These are phyloP conservation scores for Hibiscus trionum DNA, from an alignment of 345 rosid genomes.

Conservation along the genomic window DNA sequence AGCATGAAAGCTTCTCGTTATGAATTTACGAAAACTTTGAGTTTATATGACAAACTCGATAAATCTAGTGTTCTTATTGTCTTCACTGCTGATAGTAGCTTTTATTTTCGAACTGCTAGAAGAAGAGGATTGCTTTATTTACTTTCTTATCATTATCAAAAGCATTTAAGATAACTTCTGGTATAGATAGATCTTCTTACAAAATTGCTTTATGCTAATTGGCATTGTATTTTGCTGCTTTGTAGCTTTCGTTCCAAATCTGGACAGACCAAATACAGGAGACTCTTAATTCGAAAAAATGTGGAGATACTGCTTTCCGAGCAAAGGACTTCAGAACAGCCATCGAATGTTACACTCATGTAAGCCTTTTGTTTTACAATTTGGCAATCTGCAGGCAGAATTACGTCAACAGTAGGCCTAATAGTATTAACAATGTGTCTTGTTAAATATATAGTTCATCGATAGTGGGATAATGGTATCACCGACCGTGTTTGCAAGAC, in stretches of 20 bases:
- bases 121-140: not conserved
- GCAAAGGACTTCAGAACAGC: slow-evolving; percentile 49
- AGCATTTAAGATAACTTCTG: not conserved
- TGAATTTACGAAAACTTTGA: not conserved
- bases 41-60: not conserved
- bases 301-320: slow-evolving; percentile 59
- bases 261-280: slow-evolving; percentile 72
- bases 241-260: slow-evolving; percentile 69
- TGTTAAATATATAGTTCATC: slow-evolving; percentile 38
- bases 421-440: not conserved
- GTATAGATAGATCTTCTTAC: not conserved
- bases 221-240: slow-evolving; percentile 2
- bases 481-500: slow-evolving; percentile 70
- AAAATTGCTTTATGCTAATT: not conserved
- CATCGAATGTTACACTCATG: slow-evolving; percentile 48
- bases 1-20: not conserved
- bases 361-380: slow-evolving; percentile 16
- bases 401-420: not conserved
- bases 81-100: not conserved
- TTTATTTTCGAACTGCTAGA: not conserved
- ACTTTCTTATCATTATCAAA: not conserved
- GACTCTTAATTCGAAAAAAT: slow-evolving; percentile 53
- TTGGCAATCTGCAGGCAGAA: not conserved
- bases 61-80: not conserved
- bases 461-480: slow-evolving; percentile 76